Evolutionary conservation across 495 filamentous ascomycete species (phyloP), one percentile per base, ranked within the genome.

Genomic region (Pseudevernia furfuracea): DNA sequence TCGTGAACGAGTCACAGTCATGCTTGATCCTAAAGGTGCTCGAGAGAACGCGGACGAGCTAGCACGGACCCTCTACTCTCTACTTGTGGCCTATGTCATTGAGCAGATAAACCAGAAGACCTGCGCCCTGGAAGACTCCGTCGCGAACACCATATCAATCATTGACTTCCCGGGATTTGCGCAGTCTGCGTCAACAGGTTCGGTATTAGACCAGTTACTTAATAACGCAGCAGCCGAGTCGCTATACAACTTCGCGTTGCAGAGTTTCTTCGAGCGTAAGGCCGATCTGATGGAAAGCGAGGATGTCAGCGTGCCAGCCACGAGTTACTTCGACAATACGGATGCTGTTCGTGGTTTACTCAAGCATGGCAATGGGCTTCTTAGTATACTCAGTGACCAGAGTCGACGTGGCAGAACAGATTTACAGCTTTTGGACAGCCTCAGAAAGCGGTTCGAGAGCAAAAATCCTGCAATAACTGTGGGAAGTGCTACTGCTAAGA

Each of bases 161-260:
- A 85, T 97, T 67, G 94, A 98, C 72, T 98, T 98, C 74, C 94
- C 94, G 0, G 94, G 94, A 32, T 98, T 97, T 73, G 83, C 92
- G 57, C 90, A 93, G 70, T 82, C 87, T 43, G 80, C 85, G 37
- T 82, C 91, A 0, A 97, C 93, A 4, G 87, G 89, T 11, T 96
- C 90, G 6, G 84, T 85, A 2, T 80, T 98, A 23, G 94, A 98
- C 68, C 94, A 97, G 74, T 84, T 98, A 7, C 86, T 98, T 17
- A 95, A 87, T 78, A 98, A 98, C 73, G 90, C 92, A 5, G 94
- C 94, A 6, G 89, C 85, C 11, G 94, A 98, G 75, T 88, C 86
- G 0, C 77, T 97, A 19, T 96, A 96, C 79, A 90, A 96, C 71
- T 89, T 96, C 69, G 92, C 90, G 46, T 82, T 97, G 44, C 92